Base-by-base conservation (phyloP, 225 moss, liverwort and hornwort genomes). In the Straminergon stramineum region DNA sequence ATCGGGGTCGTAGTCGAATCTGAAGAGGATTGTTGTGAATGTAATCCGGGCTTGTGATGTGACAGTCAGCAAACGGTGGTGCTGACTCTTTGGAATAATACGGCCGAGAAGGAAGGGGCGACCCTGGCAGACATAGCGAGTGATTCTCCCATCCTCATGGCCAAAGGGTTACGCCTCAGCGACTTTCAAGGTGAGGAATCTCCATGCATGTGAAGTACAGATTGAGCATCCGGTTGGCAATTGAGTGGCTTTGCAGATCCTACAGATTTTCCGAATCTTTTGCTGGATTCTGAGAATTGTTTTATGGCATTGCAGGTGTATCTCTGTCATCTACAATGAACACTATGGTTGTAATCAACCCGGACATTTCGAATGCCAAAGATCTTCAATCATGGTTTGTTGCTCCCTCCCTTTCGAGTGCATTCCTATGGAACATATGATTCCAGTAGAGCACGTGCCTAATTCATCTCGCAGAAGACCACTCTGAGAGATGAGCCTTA, bases 21-120 rank as follows among this genome's bases (percentile, higher is more conserved):
- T 67, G 35, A 52, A 39, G 16, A 39, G 39, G 22, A 39, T 16
- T 39, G 53, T 13, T 13, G 7, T 37, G 79, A 6, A 86, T 60
- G 24, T 84, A 87, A 9, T 55, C 15, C 24, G 78, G 58, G 57
- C 39, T 7, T 11, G 7, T 80, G 27, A 17, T 60, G 60, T 80
- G 18, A 30, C 97, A 99, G 99, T 88, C 93, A 94, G 31, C 96
- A 96, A 43, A 96, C 97, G 28, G 96, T 99, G 45, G 91, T 93
- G 27, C 41, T 99, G 68, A 95, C 93, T 43, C 92, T 99, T 1
- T 99, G 99, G 99, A 97, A 97, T 51, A 92, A 90, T 48, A 81
- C 93, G 83, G 96, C 96, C 7, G 93, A 79, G 60, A 95, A 93
- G 23, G 91, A 95, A 84, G 99, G 96, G 57, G 83, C 91, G 8